Base-by-base conservation (phyloP, 73 alveolate species). In the Paramecium octaurelia region DNA sequence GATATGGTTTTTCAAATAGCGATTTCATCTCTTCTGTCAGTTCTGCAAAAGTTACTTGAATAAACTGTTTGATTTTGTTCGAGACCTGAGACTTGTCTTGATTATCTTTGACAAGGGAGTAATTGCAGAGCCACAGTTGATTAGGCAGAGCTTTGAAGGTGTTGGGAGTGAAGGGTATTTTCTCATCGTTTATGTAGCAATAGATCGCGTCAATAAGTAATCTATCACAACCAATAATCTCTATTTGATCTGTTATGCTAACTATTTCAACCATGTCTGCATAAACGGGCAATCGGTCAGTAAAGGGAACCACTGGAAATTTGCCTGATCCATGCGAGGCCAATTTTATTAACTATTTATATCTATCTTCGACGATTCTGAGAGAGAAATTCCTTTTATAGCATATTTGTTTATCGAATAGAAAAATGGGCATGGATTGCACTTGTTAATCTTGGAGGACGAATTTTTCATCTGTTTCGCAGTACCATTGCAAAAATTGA, bases 321-420 rank as follows among this genome's bases (percentile, higher is more conserved):
- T 34, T 64, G 10, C 84, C 84, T 23, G 84, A 64, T 27, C 84
- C 84, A 64, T 64, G 84, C 12, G 50, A 31, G 44, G 84, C 84
- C 24, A 64, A 10, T 31, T 27, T 64, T 14, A 64, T 64, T 3
- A 64, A 42, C 24, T 64, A 27, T 64, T 64, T 64, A 64, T 64
- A 64, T 64, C 84, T 64, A 31, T 64, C 84, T 34, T 64, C 84
- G 5, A 64, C 48, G 5, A 64, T 64, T 31, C 46, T 64, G 3
- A 64, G 11, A 34, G 84, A 64, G 84, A 23, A 64, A 64, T 64
- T 12, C 29, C 46, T 31, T 64, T 24, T 64, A 27, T 64, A 64
- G 46, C 84, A 64, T 14, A 64, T 64, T 64, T 64, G 11, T 9
- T 64, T 64, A 64, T 64, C 84, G n/a, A 64, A 64, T 64, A 64